Base-by-base conservation (phyloP, 208 protist genomes). In the Trypanosoma theileri region DNA sequence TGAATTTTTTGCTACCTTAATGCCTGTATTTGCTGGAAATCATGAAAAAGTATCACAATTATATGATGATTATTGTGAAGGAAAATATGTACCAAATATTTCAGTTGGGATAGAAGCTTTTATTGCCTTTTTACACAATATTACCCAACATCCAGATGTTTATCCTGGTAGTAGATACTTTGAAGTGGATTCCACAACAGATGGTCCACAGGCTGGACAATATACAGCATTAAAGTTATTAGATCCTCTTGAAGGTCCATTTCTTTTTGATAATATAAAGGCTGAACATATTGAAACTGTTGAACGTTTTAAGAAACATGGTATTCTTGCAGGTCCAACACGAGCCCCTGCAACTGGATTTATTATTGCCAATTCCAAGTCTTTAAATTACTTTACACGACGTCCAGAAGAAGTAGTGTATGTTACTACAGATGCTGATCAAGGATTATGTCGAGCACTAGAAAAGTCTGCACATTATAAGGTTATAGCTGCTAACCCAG, bases 81-180 rank as follows among this genome's bases (percentile, higher is more conserved):
- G 90, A 51, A 89, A 89, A 66, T 95, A 88, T 69, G 87, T 95
- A 56, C 90, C 90, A 10, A 93, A 93, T 71, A 75, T 91, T 50
- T 91, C 80, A 2, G 80, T 89, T 22, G 90, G 87, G 19, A 81
- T 92, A 28, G 84, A 93, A 62, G 81, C 80, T 19, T 93, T 95
- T 57, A 71, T 89, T 26, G 65, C 72, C 12, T 95, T 95, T 66
- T 69, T 95, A 12, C 66, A 73, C 26, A 77, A 76, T 70, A 57
- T 89, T 40, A 79, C 82, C 56, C 63, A 69, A 22, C 65, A 80
- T 16, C 59, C 73, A 4, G 71, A 76, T 21, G 44, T 64, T 0
- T 76, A 66, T 54, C 24, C 64, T 45, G 71, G 50, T 40, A 16
- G 3, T 22, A 24, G 31, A 14, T 76, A 76, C 58, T 76, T 76